These are phyloP conservation scores for Hypoxylon sp. DNA, from an alignment of 2,329 filamentous ascomycete genomes.

Conservation along the genomic window DNA sequence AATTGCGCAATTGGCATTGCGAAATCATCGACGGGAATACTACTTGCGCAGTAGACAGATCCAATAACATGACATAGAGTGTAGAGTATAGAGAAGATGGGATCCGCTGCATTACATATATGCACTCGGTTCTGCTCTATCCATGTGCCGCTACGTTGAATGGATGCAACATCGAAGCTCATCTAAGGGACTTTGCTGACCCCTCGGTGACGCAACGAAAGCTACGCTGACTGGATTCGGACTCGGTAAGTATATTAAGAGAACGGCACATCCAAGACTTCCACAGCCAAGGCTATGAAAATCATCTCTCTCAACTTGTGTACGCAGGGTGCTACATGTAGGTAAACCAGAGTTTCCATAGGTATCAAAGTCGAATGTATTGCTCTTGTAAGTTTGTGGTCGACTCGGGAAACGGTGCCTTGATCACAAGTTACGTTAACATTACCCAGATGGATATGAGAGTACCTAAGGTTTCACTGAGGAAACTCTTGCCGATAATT, in stretches of 20 bases:
- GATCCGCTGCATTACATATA: slow-evolving; percentile 31
- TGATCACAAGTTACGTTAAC: background rate
- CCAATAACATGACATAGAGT: slow-evolving; percentile 30
- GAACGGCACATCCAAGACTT: slow-evolving; percentile 4
- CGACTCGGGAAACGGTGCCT: background rate
- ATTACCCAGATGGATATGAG: background rate
- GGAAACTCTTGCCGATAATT: background rate
- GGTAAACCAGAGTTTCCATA: background rate
- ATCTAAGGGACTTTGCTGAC: slow-evolving; percentile 28
- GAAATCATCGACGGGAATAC: slow-evolving; percentile 30
- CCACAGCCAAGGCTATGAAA: background rate
- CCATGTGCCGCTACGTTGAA: slow-evolving; percentile 16
- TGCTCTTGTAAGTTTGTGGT: background rate
- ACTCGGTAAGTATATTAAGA: slow-evolving; percentile 29
- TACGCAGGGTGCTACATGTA: slow-evolving; percentile 3
- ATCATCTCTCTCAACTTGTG: background rate
- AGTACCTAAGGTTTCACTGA: background rate
- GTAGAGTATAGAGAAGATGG: slow-evolving; percentile 26
- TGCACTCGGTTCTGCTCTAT: slow-evolving; percentile 17
- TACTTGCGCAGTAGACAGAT: slow-evolving; percentile 11
- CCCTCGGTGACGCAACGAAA: slow-evolving; percentile 34
- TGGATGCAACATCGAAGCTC: slow-evolving; percentile 36
- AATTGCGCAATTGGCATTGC: slow-evolving; percentile 40
- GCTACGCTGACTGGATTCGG: slow-evolving; percentile 16
- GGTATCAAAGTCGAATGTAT: background rate